phyloP scores from a whole-genome alignment of 495 filamentous ascomycete genomes.

The Penicillium paradoxum region DNA sequence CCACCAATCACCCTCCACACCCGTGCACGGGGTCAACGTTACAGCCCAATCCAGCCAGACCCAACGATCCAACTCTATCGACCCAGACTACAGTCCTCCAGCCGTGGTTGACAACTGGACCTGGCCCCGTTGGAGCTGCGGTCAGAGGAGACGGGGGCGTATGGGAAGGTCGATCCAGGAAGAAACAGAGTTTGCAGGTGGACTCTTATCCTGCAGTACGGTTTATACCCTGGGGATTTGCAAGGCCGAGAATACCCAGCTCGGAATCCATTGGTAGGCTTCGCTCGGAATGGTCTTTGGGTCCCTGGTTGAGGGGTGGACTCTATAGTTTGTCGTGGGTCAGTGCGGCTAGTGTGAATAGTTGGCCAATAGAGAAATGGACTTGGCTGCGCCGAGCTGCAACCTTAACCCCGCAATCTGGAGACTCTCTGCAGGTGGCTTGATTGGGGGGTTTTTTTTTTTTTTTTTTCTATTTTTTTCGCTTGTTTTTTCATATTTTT shows the following conservation, averaged over 20 bases:
- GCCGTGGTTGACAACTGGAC: too few relatives aligned
- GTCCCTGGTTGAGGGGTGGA: not conserved
- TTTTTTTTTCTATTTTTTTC: not conserved
- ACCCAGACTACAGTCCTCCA: too few relatives aligned
- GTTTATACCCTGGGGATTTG: too few relatives aligned
- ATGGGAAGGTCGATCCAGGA: too few relatives aligned
- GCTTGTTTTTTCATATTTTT: not conserved
- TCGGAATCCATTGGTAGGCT: not conserved
- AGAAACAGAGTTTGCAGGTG: too few relatives aligned
- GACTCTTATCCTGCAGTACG: too few relatives aligned
- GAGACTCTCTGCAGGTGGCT: not conserved
- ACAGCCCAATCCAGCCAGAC: not conserved
- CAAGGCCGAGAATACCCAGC: too few relatives aligned
- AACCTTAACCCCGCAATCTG: constrained; percentile 31
- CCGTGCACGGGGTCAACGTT: not conserved
- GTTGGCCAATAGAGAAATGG: not conserved
- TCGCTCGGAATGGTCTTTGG: not conserved
- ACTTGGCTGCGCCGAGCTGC: constrained; percentile 11
- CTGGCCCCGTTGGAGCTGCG: too few relatives aligned
- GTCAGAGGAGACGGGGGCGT: too few relatives aligned
- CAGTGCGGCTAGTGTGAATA: constrained; percentile 3
- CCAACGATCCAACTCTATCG: not conserved
- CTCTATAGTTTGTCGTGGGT: not conserved
- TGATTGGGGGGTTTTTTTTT: not conserved
- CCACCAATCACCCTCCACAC: not conserved